A percentile compares a stretch with the other conserved stretches of the same genome.
Evolutionary conservation across 192 early-diverging fungal species (phyloP).

Genomic region (Globomyces pollinis-pini): DNA sequence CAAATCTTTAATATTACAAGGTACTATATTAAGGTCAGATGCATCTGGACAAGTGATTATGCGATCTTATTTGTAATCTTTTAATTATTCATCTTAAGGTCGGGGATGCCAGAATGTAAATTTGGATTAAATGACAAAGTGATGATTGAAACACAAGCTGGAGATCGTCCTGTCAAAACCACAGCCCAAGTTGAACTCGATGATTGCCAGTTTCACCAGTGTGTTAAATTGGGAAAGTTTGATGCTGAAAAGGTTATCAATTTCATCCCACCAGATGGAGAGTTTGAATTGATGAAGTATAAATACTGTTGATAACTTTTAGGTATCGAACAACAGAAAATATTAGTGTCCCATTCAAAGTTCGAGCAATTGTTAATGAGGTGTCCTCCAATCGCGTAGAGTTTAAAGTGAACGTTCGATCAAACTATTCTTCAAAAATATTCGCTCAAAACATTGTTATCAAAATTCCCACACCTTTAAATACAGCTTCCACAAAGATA

Average conservation of each 20-base stretch:
- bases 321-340: constrained; percentile 91
- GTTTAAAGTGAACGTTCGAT: constrained; percentile 83
- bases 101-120: constrained; percentile 96
- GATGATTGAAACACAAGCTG: constrained; percentile 67
- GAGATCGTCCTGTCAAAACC: constrained; percentile 5
- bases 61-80: constrained; percentile 82
- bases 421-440: constrained; percentile 81
- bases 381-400: constrained; percentile 72
- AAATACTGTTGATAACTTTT: too few species aligned
- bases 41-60: constrained; percentile 87
- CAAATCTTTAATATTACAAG: constrained; percentile 5
- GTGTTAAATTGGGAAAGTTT: constrained; percentile 88
- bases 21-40: constrained; percentile 77
- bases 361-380: constrained; percentile 88
- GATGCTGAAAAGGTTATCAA: constrained; percentile 89
- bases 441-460: constrained; percentile 84
- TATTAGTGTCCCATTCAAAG: constrained; percentile 91
- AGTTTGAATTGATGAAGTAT: constrained; percentile 87
- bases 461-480: constrained; percentile 85
- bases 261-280: constrained; percentile 96
- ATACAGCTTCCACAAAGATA: constrained; percentile 74
- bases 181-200: constrained; percentile 74
- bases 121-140: constrained; percentile 96
- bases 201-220: constrained; percentile 98
- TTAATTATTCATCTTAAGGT: too few species aligned